These are phyloP conservation scores for Tieghemostelium lacteum DNA, from an alignment of 78 protist genomes.

Conservation along the genomic window DNA sequence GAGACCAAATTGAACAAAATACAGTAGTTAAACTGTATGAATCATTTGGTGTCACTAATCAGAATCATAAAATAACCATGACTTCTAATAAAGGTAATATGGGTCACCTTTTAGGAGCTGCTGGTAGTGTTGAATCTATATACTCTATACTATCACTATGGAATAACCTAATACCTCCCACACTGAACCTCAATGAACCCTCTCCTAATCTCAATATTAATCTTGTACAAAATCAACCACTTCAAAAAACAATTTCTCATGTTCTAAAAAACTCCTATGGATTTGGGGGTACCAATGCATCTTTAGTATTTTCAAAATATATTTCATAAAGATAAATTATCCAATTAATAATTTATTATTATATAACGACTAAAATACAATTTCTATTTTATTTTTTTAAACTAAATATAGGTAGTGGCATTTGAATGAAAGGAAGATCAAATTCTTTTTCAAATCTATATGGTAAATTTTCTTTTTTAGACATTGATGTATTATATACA, in stretches of 20 bases:
- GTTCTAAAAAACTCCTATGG: constrained; percentile 95
- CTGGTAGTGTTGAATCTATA: constrained; percentile 96
- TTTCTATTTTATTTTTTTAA: no score
- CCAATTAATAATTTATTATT: no score
- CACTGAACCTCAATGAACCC: constrained; percentile 64
- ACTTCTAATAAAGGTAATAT: constrained; percentile 89
- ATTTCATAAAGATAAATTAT: no score
- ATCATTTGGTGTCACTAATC: neutral
- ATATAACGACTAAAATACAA: no score
- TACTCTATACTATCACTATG: constrained; percentile 83
- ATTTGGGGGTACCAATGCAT: constrained; percentile 95
- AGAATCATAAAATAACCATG: constrained; percentile 1
- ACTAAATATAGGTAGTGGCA: no score
- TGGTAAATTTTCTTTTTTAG: no score
- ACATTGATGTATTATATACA: no score
- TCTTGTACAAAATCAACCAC: constrained; percentile 6
- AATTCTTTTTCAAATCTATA: no score
- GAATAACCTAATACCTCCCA: constrained; percentile 79
- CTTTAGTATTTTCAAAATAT: constrained; percentile 77
- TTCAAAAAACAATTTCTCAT: constrained; percentile 4
- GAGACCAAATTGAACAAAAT: constrained; percentile 86
- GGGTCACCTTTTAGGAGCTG: constrained; percentile 98
- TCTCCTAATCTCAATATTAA: constrained; percentile 22
- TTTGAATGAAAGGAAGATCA: no score
- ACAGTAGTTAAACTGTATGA: constrained; percentile 75